phyloP scores from a whole-genome alignment of 1,139 yeast species.

The Lipomyces yarrowii region DNA sequence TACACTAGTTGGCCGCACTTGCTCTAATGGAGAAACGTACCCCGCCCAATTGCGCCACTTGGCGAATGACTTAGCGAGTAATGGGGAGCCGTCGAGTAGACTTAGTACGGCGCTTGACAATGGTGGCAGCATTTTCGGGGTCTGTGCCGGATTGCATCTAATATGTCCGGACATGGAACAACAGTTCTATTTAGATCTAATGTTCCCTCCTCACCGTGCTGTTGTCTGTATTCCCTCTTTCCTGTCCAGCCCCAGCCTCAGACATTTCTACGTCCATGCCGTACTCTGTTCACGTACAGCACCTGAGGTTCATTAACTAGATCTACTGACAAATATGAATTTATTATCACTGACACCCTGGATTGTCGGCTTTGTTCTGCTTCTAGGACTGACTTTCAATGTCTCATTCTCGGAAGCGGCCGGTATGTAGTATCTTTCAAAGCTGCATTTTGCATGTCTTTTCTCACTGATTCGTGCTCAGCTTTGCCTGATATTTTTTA shows the following conservation, averaged over 20 bases:
- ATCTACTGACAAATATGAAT: neutral
- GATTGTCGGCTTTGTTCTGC: neutral
- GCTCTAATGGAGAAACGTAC: neutral
- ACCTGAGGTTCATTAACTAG: neutral
- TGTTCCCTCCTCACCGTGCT: neutral
- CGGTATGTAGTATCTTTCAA: constrained; percentile 6
- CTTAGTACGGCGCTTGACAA: neutral
- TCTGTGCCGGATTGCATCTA: neutral
- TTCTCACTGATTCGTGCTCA: constrained; percentile 8
- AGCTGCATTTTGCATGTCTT: too few relatives aligned
- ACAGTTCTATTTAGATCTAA: neutral
- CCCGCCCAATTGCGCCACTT: neutral
- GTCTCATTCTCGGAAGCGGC: constrained; percentile 16
- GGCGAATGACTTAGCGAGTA: neutral
- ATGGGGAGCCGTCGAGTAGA: neutral
- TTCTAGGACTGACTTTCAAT: neutral
- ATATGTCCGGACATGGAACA: neutral
- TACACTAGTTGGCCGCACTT: neutral
- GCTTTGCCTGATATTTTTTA: constrained; percentile 31
- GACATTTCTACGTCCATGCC: neutral
- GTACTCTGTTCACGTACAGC: neutral
- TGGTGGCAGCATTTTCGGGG: neutral
- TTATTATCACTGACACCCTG: neutral
- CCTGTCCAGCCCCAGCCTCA: neutral
- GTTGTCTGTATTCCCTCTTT: neutral